Evolutionary conservation across 768 basidiomycete species (phyloP), one percentile per base, ranked within the genome.

Genomic region (Gelatoporia subvermispora): DNA sequence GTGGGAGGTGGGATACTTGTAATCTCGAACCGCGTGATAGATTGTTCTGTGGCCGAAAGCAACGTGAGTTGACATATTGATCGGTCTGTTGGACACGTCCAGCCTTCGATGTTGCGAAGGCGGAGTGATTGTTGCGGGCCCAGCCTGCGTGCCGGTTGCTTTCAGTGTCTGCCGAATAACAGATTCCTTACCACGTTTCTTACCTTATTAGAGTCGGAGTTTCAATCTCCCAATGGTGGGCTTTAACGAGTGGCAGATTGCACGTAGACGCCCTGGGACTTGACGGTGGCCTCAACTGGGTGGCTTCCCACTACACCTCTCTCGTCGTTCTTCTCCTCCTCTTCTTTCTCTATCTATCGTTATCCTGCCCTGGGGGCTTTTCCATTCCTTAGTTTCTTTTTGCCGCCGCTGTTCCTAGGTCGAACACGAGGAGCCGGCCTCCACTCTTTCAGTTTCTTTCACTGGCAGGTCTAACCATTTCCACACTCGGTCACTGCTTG

Each of bases 301-400:
- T 31, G 28, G 28, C 28, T 31, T 31, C 28, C 28, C 28, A 31
- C 28, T 31, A 31, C 28, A 13, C 13, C 36, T 21, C n/a, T 18
- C 35, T 23, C 42, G 46, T 35, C 25, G 11, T 46, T 39, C 15
- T 43, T 18, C 31, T 45, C 42, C 18, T 43, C 40, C 25, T 41
- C 46, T 23, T 35, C 37, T 48, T 41, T 42, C 41, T 42, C 41
- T 35, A 15, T 16, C 25, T 43, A 25, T 35, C 25, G 42, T 34
- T n/a, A 31, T 39, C 55, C 50, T 56, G 65, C 63, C 67, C 68
- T 60, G 66, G 65, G 63, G 72, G 69, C 65, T 53, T 58, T 47
- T 56, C 54, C 48, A 47, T 60, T 57, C 40, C 41, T 56, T 60
- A 55, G 39, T 37, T 57, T 51, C 48, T 49, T 47, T 55, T 61